Evolutionary conservation across 345 rosid genomes (phyloP).

Genomic region (Microcos paniculata): DNA sequence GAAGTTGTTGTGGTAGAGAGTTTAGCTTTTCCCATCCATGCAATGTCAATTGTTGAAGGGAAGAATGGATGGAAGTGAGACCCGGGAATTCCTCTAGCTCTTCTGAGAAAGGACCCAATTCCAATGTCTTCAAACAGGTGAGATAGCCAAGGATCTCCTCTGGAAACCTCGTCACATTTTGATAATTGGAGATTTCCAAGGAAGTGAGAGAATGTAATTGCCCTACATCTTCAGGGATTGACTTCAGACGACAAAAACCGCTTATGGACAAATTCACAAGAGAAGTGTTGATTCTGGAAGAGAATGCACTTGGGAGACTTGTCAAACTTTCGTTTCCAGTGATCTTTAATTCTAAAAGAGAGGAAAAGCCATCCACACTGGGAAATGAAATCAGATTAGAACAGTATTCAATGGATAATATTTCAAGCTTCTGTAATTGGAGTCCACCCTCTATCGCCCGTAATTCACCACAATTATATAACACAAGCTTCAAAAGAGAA

Average conservation of each 20-base stretch:
- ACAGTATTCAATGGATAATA: background rate
- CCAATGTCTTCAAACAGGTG: background rate
- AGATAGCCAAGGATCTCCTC: background rate
- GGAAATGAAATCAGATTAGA: background rate
- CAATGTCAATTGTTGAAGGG: background rate
- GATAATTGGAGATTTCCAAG: background rate
- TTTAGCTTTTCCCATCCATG: background rate
- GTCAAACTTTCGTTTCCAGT: background rate
- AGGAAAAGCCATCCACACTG: background rate
- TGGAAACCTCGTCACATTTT: background rate
- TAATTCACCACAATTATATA: background rate
- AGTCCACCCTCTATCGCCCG: background rate
- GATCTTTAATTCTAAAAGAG: background rate
- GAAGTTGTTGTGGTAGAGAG: slow-evolving; percentile 14
- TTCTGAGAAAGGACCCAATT: background rate
- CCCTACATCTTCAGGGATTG: background rate
- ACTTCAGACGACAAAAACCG: too few species aligned
- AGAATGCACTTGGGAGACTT: background rate
- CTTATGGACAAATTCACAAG: background rate
- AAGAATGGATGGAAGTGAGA: background rate
- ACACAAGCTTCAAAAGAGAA: background rate
- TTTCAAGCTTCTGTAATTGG: background rate
- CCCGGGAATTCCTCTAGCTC: slow-evolving; percentile 10
- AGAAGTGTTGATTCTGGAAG: background rate
- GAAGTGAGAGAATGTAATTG: too few species aligned